Conservation (phyloP, 1,284 basidiomycete species). For the Blastosporella zonata region DNA sequence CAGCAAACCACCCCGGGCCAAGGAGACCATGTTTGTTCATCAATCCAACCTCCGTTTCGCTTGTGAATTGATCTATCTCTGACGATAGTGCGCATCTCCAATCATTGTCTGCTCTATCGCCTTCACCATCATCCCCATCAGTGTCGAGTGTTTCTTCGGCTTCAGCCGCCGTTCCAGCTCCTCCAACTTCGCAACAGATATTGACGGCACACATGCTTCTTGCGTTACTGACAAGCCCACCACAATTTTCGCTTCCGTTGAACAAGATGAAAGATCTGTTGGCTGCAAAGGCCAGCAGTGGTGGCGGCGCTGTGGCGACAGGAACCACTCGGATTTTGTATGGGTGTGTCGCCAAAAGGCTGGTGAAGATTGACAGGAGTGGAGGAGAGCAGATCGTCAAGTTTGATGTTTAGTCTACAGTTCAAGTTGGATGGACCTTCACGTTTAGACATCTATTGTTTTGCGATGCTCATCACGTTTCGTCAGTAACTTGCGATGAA, state of each 20-base stretch:
- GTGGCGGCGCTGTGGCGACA: constrained; percentile 35
- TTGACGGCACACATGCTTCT: constrained; percentile 65
- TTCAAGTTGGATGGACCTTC: too few relatives aligned
- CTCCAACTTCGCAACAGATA: constrained; percentile 60
- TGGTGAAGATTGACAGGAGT: constrained; percentile 71
- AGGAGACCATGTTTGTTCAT: constrained; percentile 60
- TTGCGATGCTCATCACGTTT: too few relatives aligned
- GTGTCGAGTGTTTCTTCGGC: constrained; percentile 44
- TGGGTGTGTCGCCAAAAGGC: constrained; percentile 67
- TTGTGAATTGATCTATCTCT: constrained; percentile 5
- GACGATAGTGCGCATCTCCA: constrained; percentile 53
- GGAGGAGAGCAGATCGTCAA: constrained; percentile 69
- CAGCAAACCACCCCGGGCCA: constrained; percentile 47
- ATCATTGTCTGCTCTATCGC: constrained; percentile 36
- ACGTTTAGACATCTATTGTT: too few relatives aligned
- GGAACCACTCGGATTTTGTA: constrained; percentile 56
- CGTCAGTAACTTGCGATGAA: too few relatives aligned
- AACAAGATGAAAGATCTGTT: constrained; percentile 61
- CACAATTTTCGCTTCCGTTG: constrained; percentile 56
- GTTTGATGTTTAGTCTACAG: constrained; percentile 49
- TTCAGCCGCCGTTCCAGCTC: constrained; percentile 28
- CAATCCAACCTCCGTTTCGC: background rate
- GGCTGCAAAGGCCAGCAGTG: constrained; percentile 36
- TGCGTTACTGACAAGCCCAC: constrained; percentile 48
- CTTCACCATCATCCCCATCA: constrained; percentile 47